Evolutionary conservation across 768 basidiomycete genomes (phyloP).

Genomic region (Tylopilus felleus): DNA sequence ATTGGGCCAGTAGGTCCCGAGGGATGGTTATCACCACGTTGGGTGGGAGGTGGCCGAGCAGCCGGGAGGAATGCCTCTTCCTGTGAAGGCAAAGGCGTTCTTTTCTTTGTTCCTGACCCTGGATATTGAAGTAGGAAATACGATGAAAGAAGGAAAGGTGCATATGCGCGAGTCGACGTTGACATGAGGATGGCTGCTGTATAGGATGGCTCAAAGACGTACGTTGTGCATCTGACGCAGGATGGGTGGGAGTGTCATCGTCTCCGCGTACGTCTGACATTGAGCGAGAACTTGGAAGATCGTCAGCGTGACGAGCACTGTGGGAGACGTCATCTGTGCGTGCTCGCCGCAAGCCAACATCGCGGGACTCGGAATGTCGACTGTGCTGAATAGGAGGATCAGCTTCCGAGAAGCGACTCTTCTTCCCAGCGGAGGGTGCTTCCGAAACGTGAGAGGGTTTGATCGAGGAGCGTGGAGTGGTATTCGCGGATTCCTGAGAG

Average conservation of each 20-base stretch:
- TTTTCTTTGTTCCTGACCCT: conserved; percentile 33
- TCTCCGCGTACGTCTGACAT: conserved; percentile 18
- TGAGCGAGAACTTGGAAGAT: conserved; percentile 18
- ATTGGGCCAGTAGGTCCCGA: conserved; percentile 3
- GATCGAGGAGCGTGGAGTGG: conserved; percentile 8
- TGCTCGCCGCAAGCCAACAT: conserved; percentile 16
- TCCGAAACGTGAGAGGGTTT: conserved; percentile 16
- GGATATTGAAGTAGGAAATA: conserved; percentile 17
- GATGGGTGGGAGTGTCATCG: conserved; percentile 16
- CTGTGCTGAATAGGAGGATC: conserved; percentile 11
- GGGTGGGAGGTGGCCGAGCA: conserved; percentile 9
- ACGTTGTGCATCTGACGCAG: conserved; percentile 34
- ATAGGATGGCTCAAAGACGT: conserved; percentile 35
- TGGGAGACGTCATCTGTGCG: conserved; percentile 20
- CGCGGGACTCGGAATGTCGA: conserved; percentile 13
- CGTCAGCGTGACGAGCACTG: conserved; percentile 13
- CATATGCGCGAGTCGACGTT: conserved; percentile 25
- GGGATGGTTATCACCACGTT: conserved; percentile 10
- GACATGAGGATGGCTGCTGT: conserved; percentile 27
- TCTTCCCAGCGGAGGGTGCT: conserved; percentile 6
- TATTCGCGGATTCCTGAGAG: conserved; percentile 20
- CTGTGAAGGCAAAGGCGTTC: conserved; percentile 38
- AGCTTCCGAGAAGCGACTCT: conserved; percentile 24
- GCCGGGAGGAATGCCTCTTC: conserved; percentile 28
- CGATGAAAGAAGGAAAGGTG: conserved; percentile 18